Base-by-base conservation (phyloP, 225 moss, liverwort and hornwort species). In the Asterella californica region DNA sequence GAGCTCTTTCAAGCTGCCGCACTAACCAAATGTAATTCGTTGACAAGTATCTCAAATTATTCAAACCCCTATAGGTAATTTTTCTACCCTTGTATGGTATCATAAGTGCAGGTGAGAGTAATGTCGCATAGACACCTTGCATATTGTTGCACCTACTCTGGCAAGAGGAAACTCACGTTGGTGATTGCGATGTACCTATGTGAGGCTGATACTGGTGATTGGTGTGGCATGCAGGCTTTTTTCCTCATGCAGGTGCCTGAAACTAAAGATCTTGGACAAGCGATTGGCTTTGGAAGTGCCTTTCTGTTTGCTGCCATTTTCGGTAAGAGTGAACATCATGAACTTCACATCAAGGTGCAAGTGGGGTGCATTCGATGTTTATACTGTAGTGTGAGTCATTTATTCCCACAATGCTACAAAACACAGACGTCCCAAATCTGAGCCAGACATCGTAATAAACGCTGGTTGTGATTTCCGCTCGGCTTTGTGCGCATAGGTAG, bases 201-300 rank as follows among this genome's bases (percentile, higher is more conserved):
- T 78, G 46, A 55, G 52, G 49, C n/a, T 22, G 52, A 38, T 1
- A 79, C 49, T 12, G 22, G 38, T 33, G 37, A 42, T 74, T 21
- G 42, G 21, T 74, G 52, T 83, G 70, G 63, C 81, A 6, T 67
- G 76, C 81, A 94, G 91, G 91, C 94, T 42, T 94, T 60, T 78
- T 88, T 89, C 79, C 81, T 94, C 78, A 92, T 92, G 94, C 94
- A 91, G 83, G 84, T 83, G 47, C 91, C 92, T 76, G 94, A 90
- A 84, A 91, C 94, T 72, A 84, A 70, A 85, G 90, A 92, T 79
- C 78, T 92, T 63, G 94, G 94, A 62, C 86, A 92, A 77, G 94
- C 92, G 65, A 71, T 92, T 78, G 94, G 80, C 67, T 92, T 94
- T 83, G 91, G 92, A 72, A 74, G 80, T 78, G 90, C 92, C 37